phyloP scores from a whole-genome alignment of 345 rosid genomes.

The Corchorus olitorius region DNA sequence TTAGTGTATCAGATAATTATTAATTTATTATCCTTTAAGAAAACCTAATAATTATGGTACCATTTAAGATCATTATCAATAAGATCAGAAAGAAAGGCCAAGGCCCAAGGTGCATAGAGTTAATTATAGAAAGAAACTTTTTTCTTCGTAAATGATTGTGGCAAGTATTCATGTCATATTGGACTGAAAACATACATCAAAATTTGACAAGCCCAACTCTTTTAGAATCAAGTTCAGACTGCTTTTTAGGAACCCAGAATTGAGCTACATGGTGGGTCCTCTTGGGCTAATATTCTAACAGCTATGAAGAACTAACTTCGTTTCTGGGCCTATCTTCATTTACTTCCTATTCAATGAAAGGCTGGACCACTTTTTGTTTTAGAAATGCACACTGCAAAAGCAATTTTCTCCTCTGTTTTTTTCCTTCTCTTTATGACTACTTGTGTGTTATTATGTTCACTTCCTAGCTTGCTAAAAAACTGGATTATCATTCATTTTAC shows the following conservation, averaged over 20 bases:
- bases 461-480: too few species aligned
- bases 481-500: too few species aligned
- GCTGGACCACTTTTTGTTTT: too few species aligned
- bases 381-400: too few species aligned
- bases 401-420: too few species aligned
- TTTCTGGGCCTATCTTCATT: neutral
- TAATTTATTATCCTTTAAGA: too few species aligned
- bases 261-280: neutral
- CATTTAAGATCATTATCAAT: too few species aligned
- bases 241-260: neutral
- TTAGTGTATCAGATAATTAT: too few species aligned
- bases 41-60: neutral
- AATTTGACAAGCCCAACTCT: neutral
- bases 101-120: too few species aligned
- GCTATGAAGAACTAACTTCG: neutral
- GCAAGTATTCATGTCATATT: neutral
- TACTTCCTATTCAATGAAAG: neutral
- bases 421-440: too few species aligned
- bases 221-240: neutral
- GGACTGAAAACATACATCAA: neutral
- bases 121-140: neutral
- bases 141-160: neutral
- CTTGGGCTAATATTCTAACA: neutral
- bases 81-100: too few species aligned
- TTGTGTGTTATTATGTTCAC: too few species aligned